Evolutionary conservation across 176 grass and related monocot species (phyloP), one percentile per base, ranked within the genome.

Genomic region (Poa pratensis): DNA sequence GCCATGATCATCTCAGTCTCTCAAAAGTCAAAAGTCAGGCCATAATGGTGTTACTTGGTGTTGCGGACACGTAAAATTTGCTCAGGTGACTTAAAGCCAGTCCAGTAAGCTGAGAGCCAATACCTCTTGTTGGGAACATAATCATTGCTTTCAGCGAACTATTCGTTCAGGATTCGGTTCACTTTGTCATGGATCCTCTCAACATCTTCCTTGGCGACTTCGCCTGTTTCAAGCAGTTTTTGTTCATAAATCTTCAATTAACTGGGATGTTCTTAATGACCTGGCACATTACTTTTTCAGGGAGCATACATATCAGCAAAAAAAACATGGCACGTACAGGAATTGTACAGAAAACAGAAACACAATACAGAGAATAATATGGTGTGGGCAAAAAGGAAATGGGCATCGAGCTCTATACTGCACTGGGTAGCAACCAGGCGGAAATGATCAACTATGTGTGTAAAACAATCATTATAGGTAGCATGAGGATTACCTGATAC

Each of bases 81-180:
- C 88, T 97, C 95, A 39, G 95, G 95, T 53, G 95, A 91, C 83
- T 97, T 97, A 27, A 93, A 97, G 58, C 95, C 95, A 61, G 91
- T 79, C 95, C 95, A 97, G 75, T 97, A 97, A 95, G 95, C 95
- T 3, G 95, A 90, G 18, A 97, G 87, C 95, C 95, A 97, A 72
- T 97, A 92, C 79, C 95, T 90, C 60, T 90, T 92, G 66, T 94
- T 94, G 8, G 95, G 90, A 57, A 94, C 78, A 65, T 97, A 97
- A 55, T 97, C 91, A 85, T 97, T 97, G 83, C 95, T 97, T 69
- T 93, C 93, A 14, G 75, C 15, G 9, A 97, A 97, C 39, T 97
- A 92, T 76, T 95, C 91, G 73, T 97, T 97, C 53, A 97, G 73
- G 42, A 97, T 97, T 68, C 63, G 27, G 82, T 88, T 94, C 24